phyloP scores from a whole-genome alignment of 192 early-diverging fungal species.

The Diversispora epigaea region DNA sequence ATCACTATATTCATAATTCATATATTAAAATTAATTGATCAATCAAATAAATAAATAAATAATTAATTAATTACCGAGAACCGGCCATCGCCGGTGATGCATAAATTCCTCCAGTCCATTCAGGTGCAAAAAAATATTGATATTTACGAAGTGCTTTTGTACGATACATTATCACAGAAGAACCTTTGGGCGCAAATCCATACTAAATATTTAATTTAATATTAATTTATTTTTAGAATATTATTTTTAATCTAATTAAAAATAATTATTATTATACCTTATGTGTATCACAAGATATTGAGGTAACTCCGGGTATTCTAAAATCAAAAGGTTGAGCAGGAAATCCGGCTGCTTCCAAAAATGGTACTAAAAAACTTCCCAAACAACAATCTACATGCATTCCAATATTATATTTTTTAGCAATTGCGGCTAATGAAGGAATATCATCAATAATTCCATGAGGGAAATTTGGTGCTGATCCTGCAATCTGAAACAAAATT shows the following conservation, averaged over 20 bases:
- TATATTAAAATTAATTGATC: background rate
- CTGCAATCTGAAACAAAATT: slow-evolving; percentile 58
- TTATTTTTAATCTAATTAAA: background rate
- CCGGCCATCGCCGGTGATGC: slow-evolving; percentile 90
- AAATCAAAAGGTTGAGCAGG: slow-evolving; percentile 83
- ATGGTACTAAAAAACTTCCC: slow-evolving; percentile 92
- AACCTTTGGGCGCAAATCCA: slow-evolving; percentile 98
- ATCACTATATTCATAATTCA: background rate
- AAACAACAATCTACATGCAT: slow-evolving; percentile 97
- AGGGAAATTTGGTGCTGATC: slow-evolving; percentile 90
- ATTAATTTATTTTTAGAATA: background rate
- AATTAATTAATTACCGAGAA: slow-evolving; percentile 57
- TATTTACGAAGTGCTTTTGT: slow-evolving; percentile 75
- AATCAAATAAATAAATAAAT: background rate
- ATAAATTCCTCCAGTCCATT: slow-evolving; percentile 97
- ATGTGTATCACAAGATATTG: slow-evolving; percentile 96
- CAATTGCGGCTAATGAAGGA: slow-evolving; percentile 71
- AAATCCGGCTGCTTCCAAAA: slow-evolving; percentile 91
- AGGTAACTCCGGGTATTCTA: slow-evolving; percentile 86
- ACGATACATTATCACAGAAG: slow-evolving; percentile 90
- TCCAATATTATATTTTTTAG: slow-evolving; percentile 77
- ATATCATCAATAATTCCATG: slow-evolving; percentile 95
- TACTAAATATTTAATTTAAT: slow-evolving; percentile 52
- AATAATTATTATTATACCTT: slow-evolving; percentile 60
- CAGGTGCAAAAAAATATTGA: slow-evolving; percentile 89